A percentile compares a stretch with the other conserved stretches of the same genome.
phyloP scores from a whole-genome alignment of 1,284 basidiomycete genomes.

The Cutaneotrichosporon sp. region DNA sequence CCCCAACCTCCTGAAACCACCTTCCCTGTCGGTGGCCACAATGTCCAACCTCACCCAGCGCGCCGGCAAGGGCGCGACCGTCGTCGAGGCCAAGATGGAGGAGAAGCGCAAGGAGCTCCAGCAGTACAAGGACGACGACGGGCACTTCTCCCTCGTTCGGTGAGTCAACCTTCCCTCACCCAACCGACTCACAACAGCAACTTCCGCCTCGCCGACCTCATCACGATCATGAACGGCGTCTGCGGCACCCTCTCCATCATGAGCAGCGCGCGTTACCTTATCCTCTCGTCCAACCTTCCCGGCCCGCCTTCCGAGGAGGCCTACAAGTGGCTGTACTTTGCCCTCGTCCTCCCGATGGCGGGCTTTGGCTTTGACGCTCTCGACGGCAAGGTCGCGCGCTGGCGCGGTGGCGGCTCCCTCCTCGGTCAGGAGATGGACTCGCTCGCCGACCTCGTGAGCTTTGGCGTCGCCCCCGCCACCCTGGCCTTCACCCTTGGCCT shows the following conservation, averaged over 20 bases:
- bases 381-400: slow-evolving; percentile 96
- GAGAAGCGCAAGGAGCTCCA: slow-evolving; percentile 64
- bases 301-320: slow-evolving; percentile 42
- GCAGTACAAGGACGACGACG: slow-evolving; percentile 82
- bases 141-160: slow-evolving; percentile 95
- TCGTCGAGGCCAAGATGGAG: slow-evolving; percentile 19
- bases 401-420: slow-evolving; percentile 93
- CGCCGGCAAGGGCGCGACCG: slow-evolving; percentile 3
- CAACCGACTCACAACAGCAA: slow-evolving; percentile 6
- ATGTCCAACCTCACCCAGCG: slow-evolving; percentile 7
- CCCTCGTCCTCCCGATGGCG: slow-evolving; percentile 82
- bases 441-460: slow-evolving; percentile 94
- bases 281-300: slow-evolving; percentile 70
- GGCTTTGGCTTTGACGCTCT: slow-evolving; percentile 99
- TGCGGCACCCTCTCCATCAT: slow-evolving; percentile 91
- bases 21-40: not conserved
- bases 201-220: slow-evolving; percentile 17
- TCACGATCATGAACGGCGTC: slow-evolving; percentile 89
- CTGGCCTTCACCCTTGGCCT: slow-evolving; percentile 90
- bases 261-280: slow-evolving; percentile 87
- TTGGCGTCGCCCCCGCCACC: slow-evolving; percentile 93
- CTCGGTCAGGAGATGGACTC: slow-evolving; percentile 98
- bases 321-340: slow-evolving; percentile 67
- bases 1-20: not conserved
- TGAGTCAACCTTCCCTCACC: slow-evolving; percentile 45